Evolutionary conservation across 2,329 filamentous ascomycete species (phyloP), one percentile per base, ranked within the genome.

Genomic region (Aschersonia sp.): DNA sequence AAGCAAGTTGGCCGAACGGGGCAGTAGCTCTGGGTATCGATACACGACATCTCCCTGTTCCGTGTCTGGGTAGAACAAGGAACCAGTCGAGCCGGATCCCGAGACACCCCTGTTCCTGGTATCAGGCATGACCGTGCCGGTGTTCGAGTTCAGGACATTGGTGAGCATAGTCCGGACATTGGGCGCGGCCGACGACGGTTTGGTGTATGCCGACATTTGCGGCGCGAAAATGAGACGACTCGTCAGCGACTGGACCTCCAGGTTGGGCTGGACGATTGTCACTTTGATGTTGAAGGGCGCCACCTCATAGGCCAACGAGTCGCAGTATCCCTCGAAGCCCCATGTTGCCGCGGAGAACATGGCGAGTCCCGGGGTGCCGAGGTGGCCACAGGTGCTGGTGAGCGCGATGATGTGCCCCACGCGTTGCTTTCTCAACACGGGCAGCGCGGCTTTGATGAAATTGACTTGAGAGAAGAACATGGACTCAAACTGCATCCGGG

Each of bases 391-490:
- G 50, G 94, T 88, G 52, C 87, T 90, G 6, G 87, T 92, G 45
- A 97, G 74, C 48, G 94, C 78, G 52, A 97, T 83, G 52, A 97
- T 83, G 63, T 98, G 92, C 0, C 92, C 92, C 7, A 83, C 88
- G 55, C 83, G 81, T 59, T 89, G 84, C 50, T 74, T 72, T 42
- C 92, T 77, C 63, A 97, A 82, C 47, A 81, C 74, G 1, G 90
- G 88, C 29, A 98, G 72, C 1, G 81, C 74, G 11, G 89, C 85
- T 63, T 92, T 94, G 69, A 97, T 94, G 61, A 94, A 87, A 66
- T 97, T 97, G 62, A 97, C 83, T 49, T 94, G 88, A 1, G 87
- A 87, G 64, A 97, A 97, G 71, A 94, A 97, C 57, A 94, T 87
- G 52, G 81, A 81, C 63, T 97, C 90, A 62, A 97, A 95, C 62